phyloP scores from a whole-genome alignment of 352 stramenopile species.

The Phytophthora litchii region DNA sequence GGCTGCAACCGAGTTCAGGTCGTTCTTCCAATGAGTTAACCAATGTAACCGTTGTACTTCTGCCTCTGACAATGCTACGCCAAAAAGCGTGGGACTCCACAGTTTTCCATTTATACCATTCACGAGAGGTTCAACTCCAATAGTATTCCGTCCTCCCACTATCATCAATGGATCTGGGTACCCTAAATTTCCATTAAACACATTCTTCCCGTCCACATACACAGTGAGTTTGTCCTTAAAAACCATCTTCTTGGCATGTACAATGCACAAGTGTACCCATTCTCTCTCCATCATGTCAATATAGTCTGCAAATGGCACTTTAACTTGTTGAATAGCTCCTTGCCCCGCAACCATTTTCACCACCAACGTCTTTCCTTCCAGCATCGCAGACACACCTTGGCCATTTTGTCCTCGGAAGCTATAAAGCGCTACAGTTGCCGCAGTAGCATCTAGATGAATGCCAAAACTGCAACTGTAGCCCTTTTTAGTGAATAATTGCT shows the following conservation, averaged over 20 bases:
- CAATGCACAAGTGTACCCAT: conserved; percentile 81
- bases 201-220: conserved; percentile 61
- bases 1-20: conserved; percentile 58
- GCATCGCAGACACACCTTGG: conserved; percentile 66
- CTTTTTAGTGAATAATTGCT: conserved; percentile 73
- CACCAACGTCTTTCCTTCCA: conserved; percentile 63
- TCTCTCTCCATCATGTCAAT: conserved; percentile 53
- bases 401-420: conserved; percentile 80
- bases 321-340: conserved; percentile 49
- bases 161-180: conserved; percentile 79
- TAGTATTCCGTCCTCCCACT: conserved; percentile 71
- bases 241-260: conserved; percentile 89
- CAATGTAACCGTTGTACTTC: conserved; percentile 80
- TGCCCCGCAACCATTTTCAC: conserved; percentile 57
- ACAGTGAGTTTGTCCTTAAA: conserved; percentile 88
- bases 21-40: conserved; percentile 78
- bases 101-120: conserved; percentile 67
- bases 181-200: conserved; percentile 67
- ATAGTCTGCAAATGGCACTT: conserved; percentile 60
- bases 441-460: conserved; percentile 46
- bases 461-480: conserved; percentile 79
- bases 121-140: conserved; percentile 62
- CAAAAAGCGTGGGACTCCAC: conserved; percentile 82
- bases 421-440: conserved; percentile 56
- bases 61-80: conserved; percentile 55